Base-by-base conservation (phyloP, 75 land plant genomes). In the Selaginella tamariscina region DNA sequence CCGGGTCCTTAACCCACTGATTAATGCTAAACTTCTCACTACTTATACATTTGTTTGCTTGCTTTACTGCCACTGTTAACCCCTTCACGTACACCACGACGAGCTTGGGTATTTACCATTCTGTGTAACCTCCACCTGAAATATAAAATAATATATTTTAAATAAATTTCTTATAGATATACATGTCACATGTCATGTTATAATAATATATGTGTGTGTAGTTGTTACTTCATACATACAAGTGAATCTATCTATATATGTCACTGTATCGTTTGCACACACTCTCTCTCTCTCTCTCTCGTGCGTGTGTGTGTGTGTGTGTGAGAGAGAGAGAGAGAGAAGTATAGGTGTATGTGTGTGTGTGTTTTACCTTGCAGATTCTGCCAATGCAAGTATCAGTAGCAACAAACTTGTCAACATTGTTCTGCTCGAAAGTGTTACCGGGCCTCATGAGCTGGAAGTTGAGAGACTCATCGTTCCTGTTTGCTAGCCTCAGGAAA, bases 21-120 rank as follows among this genome's bases (percentile, higher is more conserved):
- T n/a, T n/a, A n/a, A n/a, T n/a, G n/a, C n/a, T n/a, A n/a, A n/a
- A n/a, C n/a, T n/a, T n/a, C 54, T 49, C 54, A 49, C 54, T 49
- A 20, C 54, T 49, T 11, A 49, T 49, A 20, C 54, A 49, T 20
- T 20, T 49, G 54, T 49, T 49, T 49, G 18, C 54, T 20, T 49
- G 54, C 54, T 20, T 49, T 20, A 49, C 54, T 49, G 54, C 54
- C 54, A 49, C 54, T 11, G 11, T 49, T 20, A 49, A 11, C 54
- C 54, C 54, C 54, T 49, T 49, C 54, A 49, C 54, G 20, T 49
- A 49, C 54, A n/a, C n/a, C 54, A 49, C 54, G 54, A 49, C 18
- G 54, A 11, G 54, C 20, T 49, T 11, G 54, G 54, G 20, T 49
- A 11, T 49, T 49, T 49, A 49, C 54, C 54, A 49, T 49, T 49